Evolutionary conservation across 805 yeast genomes (phyloP), one percentile per base, ranked within the genome.

Genomic region (Blastobotrys terrestris): DNA sequence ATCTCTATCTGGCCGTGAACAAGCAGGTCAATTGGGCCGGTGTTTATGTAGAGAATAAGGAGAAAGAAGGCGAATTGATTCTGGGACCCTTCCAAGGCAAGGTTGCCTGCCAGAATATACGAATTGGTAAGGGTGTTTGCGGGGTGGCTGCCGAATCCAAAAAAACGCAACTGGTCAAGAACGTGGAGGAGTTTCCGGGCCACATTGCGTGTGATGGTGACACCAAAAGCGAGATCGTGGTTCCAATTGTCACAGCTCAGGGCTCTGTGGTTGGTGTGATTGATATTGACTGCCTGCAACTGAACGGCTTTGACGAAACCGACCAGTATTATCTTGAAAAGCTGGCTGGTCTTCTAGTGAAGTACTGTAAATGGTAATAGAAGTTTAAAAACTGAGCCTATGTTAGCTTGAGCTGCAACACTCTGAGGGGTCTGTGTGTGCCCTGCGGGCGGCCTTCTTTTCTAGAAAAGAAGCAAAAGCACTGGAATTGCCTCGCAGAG

Each of bases 131-230:
- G 54, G 99, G 99, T 13, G 98, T 92, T 0, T 94, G 98, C 71
- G 98, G 99, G 3, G 72, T 79, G 0, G 95, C 96, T 1, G 96
- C 95, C 0, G 55, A 63, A 0, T 57, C 72, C 0, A 67, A 68
- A 52, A 51, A 66, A 44, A 85, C 96, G 0, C 96, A 89, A 64
- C 63, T 90, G 4, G 97, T 92, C 8, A 74, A 77, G 0, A 80
- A 92, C 65, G 98, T 92, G 1, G 75, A 84, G 18, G 66, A 77
- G 59, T 89, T 81, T 61, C 95, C 96, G 0, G 95, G 95, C 1
- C 98, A 92, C 65, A 94, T 92, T 58, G 98, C 98, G 0, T 92
- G 99, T 70, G 99, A 94, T 70, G 96, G 96, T 0, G 96, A 84
- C 54, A 92, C 98, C 0, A 78, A 85, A 57, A 86, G 96, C 66